Evolutionary conservation across 2,329 filamentous ascomycete species (phyloP), one percentile per base, ranked within the genome.

Genomic region (Colletotrichum sp.): DNA sequence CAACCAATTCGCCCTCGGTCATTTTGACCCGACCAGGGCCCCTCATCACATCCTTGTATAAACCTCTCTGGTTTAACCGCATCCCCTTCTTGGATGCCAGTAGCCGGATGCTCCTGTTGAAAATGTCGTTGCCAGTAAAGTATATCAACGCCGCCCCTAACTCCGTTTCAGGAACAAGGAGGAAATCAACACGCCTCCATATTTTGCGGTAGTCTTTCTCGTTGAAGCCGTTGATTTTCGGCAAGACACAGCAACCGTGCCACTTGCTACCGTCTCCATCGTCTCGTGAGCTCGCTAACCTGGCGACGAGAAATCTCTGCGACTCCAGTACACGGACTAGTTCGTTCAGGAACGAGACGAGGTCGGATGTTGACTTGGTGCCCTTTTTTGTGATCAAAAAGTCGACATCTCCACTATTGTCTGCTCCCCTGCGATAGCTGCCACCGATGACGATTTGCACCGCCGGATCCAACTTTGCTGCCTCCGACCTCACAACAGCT

Each of bases 61-160:
- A 83, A 0, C 96, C 96, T 34, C 90, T 88, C 84, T 98, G 96
- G 79, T 98, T 98, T 71, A 99, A 83, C 67, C 94, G 87, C 95
- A 98, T 96, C 0, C 92, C 91, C 85, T 95, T 97, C 84, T 92
- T 95, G 52, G 92, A 91, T 16, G 96, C 95, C 78, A 98, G 84
- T 18, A 98, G 85, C 78, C 96, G 88, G 83, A 98, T 91, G 81
- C 95, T 98, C 18, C 96, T 89, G 83, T 98, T 98, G 86, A 98
- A 98, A 39, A 98, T 94, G 82, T 98, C 96, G 79, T 98, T 97
- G 1, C 96, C 96, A 0, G 96, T 98, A 81, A 98, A 99, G 82
- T 98, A 98, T n/a, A 98, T 90, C 77, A 98, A 83, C 1, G 96
- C 96, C 0, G 95, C 96, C 2, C 96, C 96, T 67, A 95, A 89